Evolutionary conservation across 2,329 filamentous ascomycete species (phyloP).

Genomic region (Monilinia fructigena): DNA sequence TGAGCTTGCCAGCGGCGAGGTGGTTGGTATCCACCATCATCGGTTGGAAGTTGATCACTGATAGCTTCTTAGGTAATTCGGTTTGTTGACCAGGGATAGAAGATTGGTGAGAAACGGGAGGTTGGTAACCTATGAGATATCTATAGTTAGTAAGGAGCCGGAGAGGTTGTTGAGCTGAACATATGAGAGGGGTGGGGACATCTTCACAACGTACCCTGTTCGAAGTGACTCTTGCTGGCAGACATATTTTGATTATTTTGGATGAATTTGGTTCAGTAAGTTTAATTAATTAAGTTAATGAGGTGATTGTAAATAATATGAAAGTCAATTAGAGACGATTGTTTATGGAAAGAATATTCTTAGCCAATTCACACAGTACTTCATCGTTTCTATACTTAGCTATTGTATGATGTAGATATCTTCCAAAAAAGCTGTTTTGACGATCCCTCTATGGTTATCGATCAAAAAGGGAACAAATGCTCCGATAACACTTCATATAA

Average conservation of each 20-base stretch:
- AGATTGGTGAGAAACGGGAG: constrained; percentile 52
- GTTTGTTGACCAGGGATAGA: constrained; percentile 51
- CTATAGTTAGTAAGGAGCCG: not conserved
- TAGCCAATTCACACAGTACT: constrained; percentile 35
- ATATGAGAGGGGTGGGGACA: not conserved
- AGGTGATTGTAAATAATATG: not conserved
- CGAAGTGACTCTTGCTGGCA: constrained; percentile 40
- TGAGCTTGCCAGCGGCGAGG: constrained; percentile 71
- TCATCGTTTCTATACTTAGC: constrained; percentile 25
- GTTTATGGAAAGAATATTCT: constrained; percentile 32
- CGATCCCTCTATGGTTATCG: not conserved
- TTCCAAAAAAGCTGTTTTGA: not conserved
- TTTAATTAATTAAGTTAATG: not conserved
- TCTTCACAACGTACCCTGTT: constrained; percentile 35
- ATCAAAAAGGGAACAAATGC: constrained; percentile 13
- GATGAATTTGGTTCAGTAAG: constrained; percentile 26
- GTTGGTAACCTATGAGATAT: constrained; percentile 45
- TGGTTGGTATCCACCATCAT: constrained; percentile 67
- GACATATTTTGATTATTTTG: constrained; percentile 34
- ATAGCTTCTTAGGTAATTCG: constrained; percentile 46
- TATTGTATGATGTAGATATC: not conserved
- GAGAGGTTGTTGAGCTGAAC: not conserved
- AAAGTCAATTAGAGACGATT: not conserved
- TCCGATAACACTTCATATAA: constrained; percentile 8
- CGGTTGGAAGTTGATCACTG: constrained; percentile 64